Percentiles rank a stretch among this genome's conserved stretches.
phyloP scores from a whole-genome alignment of 2,329 filamentous ascomycete species.

The Phoma sp. region DNA sequence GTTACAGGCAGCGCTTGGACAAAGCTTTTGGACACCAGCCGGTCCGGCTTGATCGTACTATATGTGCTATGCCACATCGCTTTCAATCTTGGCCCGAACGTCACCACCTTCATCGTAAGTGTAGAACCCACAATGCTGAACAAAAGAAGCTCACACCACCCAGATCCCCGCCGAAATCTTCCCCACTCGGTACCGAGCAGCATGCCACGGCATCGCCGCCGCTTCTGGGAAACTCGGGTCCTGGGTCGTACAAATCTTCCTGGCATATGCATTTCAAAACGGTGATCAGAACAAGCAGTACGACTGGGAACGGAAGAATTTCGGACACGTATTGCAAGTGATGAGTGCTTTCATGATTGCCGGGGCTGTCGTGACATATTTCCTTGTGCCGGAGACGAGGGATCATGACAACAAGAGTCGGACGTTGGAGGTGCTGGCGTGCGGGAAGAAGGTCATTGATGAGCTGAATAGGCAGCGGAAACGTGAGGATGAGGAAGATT shows the following conservation, averaged over 20 bases:
- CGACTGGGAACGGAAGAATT: constrained; percentile 35
- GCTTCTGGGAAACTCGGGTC: constrained; percentile 61
- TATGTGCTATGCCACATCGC: constrained; percentile 44
- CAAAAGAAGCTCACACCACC: constrained; percentile 45
- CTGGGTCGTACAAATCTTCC: constrained; percentile 51
- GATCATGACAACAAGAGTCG: constrained; percentile 42
- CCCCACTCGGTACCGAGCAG: constrained; percentile 61
- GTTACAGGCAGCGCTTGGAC: constrained; percentile 43
- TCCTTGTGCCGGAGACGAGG: constrained; percentile 41
- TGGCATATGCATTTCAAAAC: constrained; percentile 40
- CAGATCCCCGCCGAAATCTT: constrained; percentile 63
- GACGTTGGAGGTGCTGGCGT: constrained; percentile 40
- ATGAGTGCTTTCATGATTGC: constrained; percentile 46
- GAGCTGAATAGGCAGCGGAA: constrained; percentile 36
- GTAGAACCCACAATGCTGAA: accelerated
- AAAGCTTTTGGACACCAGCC: constrained; percentile 30
- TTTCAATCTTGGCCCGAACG: constrained; percentile 46
- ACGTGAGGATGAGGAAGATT: constrained; percentile 31
- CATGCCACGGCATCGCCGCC: constrained; percentile 61
- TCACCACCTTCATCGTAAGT: constrained; percentile 45
- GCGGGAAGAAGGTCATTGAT: constrained; percentile 40
- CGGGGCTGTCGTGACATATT: constrained; percentile 41
- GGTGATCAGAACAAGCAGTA: constrained; percentile 21
- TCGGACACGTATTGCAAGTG: constrained; percentile 40
- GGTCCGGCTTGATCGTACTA: constrained; percentile 37